Evolutionary conservation across 305 asterid species (phyloP).

Genomic region (Solanum aculeatissimum): DNA sequence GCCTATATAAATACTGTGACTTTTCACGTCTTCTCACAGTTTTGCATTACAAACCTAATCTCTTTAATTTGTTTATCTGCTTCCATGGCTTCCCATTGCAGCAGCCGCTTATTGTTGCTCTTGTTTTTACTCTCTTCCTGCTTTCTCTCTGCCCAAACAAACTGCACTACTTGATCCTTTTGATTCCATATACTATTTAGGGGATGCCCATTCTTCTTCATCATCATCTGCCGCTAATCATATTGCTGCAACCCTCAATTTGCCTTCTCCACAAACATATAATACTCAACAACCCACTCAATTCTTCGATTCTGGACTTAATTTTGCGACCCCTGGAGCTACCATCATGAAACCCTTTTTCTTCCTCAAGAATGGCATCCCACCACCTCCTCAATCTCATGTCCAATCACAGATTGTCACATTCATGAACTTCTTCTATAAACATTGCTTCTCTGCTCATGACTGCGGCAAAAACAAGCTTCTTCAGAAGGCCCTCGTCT

Average conservation of each 20-base stretch:
- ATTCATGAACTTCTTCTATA: background rate
- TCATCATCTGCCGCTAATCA: background rate
- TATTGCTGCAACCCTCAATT: background rate
- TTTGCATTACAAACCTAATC: background rate
- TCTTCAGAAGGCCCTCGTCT: background rate
- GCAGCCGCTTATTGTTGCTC: background rate
- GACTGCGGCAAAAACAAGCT: background rate
- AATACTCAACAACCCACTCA: background rate
- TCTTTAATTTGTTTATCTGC: background rate
- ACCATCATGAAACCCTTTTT: background rate
- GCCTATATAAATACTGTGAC: background rate
- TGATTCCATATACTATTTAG: background rate
- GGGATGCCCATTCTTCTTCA: background rate
- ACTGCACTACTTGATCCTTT: background rate
- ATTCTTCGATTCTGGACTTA: background rate
- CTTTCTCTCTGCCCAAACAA: background rate
- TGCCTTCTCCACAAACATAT: background rate
- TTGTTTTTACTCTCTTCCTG: background rate
- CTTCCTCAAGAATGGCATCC: background rate
- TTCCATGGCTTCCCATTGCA: background rate
- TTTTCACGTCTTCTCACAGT: background rate
- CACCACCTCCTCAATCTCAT: background rate
- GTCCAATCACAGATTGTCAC: background rate
- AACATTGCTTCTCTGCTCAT: background rate
- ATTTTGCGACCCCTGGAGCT: background rate